Base-by-base conservation (phyloP, 106 monocot species). In the Allium fistulosum region DNA sequence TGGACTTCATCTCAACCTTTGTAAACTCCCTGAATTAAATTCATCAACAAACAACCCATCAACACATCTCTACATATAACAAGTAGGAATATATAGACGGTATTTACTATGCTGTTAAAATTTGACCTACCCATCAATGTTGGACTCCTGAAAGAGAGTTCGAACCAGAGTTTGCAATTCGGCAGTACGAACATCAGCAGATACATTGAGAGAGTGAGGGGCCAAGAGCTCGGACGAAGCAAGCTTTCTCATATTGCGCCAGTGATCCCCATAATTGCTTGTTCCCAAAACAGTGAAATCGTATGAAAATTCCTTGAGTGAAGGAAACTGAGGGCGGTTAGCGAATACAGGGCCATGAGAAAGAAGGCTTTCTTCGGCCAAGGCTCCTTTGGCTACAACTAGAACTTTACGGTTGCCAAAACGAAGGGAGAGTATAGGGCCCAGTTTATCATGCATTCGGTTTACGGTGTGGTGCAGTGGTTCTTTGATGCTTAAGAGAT, bases 241-340 rank as follows among this genome's bases (percentile, higher is more conserved):
- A 49, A 91, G 57, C 51, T 87, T 81, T 46, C 87, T 76, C 46
- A 84, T 61, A 60, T 87, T 76, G 46, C 91, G 87, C 91, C 87
- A 91, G 71, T 73, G 74, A 1, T 72, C 64, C 46, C 84, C 84
- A 59, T 82, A 77, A 66, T 68, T 69, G 51, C 84, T 67, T 12
- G 15, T 49, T 9, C 51, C 50, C 27, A 91, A 10, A n/a, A 73
- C 74, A 55, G 80, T 63, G 76, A 71, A 65, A 76, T 80, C 47
- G 55, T 74, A 84, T 47, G 48, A 27, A 2, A 82, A 17, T 77
- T 74, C 50, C 56, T 72, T 74, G 16, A 7, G 50, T n/a, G 79
- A 52, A 48, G 61, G 70, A 37, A 84, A 22, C 2, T 17, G 55
- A 10, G 81, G 81, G 2, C 84, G 84, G 76, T 84, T 81, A 67